Evolutionary conservation across 306 rosid genomes (phyloP), one percentile per base, ranked within the genome.

Genomic region (Cicer arietinum): DNA sequence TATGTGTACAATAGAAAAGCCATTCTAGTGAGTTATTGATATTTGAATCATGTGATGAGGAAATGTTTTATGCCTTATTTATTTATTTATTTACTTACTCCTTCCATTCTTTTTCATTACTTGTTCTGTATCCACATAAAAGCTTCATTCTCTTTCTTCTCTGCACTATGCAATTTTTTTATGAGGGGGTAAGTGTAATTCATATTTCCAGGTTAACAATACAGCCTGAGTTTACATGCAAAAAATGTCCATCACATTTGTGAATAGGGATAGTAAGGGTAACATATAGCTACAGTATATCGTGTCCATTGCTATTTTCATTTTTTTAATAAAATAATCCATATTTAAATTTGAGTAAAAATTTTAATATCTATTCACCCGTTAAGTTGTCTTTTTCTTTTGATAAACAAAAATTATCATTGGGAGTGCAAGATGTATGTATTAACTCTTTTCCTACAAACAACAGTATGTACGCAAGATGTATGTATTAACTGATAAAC

Each of bases 1-100:
- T 61, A 41, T 51, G 45, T 78, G 63, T 67, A 59, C 22, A 53
- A 44, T 70, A 40, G 58, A 17, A 57, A 77, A 67, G 45, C 69
- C 58, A 50, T 68, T 48, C 13, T 44, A 46, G 14, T n/a, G 71
- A 65, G 64, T 14, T 63, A 22, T 14, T 11, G 56, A 69, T 67
- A 56, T 68, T 78, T 7, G 8, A 60, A 44, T 52, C 12, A 67
- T 50, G 43, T 25, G 48, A 61, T 67, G 67, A 60, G 65, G 14
- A 78, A 54, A 54, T 39, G 6, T 17, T 20, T 14, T 37, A 8
- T 8, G 41, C 10, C 46, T 37, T 10, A 14, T 60, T 47, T 35
- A 2, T 44, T 7, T 41, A 6, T 1, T 16, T 40, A n/a, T 11
- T 45, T 61, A 30, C 50, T 30, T 10, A 13, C 44, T 61, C 42